Conservation (phyloP, 495 filamentous ascomycete genomes). For the Penicillium chermesinum region DNA sequence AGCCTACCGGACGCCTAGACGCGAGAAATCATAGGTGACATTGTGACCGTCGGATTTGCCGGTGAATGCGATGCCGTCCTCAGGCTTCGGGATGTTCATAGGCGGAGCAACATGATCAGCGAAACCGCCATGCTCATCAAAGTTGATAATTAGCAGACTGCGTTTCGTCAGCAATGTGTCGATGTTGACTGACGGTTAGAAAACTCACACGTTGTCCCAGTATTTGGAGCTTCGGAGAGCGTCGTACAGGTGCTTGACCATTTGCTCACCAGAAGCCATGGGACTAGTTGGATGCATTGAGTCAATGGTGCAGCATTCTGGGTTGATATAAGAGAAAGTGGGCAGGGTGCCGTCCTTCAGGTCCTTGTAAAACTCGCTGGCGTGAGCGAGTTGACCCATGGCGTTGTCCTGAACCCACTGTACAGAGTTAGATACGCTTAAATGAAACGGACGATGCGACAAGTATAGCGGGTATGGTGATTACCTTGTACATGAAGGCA, state of each 20-base stretch:
- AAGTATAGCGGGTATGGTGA: neutral
- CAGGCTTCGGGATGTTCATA: conserved; percentile 30
- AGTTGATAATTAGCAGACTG: conserved; percentile 44
- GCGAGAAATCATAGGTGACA: conserved; percentile 40
- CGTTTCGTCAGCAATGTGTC: conserved; percentile 13
- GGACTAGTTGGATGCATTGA: conserved; percentile 43
- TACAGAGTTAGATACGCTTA: conserved; percentile 2
- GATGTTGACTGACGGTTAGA: neutral
- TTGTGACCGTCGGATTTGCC: conserved; percentile 33
- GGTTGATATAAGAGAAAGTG: conserved; percentile 45
- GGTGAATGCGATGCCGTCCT: conserved; percentile 34
- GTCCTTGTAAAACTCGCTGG: conserved; percentile 41
- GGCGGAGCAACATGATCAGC: conserved; percentile 44
- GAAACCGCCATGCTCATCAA: conserved; percentile 46
- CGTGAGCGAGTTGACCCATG: conserved; percentile 33
- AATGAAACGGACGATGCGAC: neutral
- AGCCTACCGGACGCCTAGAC: conserved; percentile 39
- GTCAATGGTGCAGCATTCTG: conserved; percentile 41
- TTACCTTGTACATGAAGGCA: conserved; percentile 35
- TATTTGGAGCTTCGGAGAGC: conserved; percentile 39
- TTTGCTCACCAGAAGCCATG: conserved; percentile 40
- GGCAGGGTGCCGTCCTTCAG: conserved; percentile 41
- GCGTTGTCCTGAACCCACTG: conserved; percentile 38
- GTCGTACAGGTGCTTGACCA: conserved; percentile 47
- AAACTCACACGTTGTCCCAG: conserved; percentile 39